These are phyloP conservation scores for Malania oleifera DNA, from an alignment of 164 flowering plant genomes.

Conservation along the genomic window DNA sequence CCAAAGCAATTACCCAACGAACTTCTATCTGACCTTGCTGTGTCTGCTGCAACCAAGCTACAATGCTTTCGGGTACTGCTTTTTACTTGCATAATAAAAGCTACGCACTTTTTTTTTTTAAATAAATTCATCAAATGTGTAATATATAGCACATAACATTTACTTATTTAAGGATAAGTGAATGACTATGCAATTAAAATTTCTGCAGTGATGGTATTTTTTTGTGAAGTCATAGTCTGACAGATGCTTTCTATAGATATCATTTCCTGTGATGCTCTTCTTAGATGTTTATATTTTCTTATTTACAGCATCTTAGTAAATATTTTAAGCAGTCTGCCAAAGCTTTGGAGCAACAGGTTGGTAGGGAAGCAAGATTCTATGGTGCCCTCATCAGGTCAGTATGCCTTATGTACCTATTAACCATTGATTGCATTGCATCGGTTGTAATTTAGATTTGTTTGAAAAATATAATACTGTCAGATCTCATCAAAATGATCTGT, in stretches of 20 bases:
- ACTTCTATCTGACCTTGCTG: slow-evolving; percentile 66
- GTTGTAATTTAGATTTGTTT: not conserved
- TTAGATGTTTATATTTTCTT: slow-evolving; percentile 2
- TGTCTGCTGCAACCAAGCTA: slow-evolving; percentile 84
- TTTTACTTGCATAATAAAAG: not conserved
- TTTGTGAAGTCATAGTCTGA: not conserved
- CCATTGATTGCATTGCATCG: not conserved
- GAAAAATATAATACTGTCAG: not conserved
- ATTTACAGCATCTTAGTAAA: slow-evolving; percentile 72
- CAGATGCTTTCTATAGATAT: not conserved
- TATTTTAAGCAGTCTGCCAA: slow-evolving; percentile 91
- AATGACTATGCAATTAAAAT: too few relatives aligned
- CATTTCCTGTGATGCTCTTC: not conserved
- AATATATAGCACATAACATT: too few relatives aligned
- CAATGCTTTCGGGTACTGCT: slow-evolving; percentile 72
- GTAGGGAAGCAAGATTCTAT: slow-evolving; percentile 87
- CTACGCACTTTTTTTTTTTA: not conserved
- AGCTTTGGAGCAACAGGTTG: slow-evolving; percentile 79
- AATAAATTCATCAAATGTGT: too few relatives aligned
- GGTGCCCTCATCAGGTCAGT: slow-evolving; percentile 89
- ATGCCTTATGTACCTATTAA: not conserved
- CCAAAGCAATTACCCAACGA: slow-evolving; percentile 88
- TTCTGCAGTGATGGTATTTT: not conserved
- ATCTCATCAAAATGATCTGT: not conserved
- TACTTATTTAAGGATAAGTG: too few relatives aligned